Percentiles rank a stretch among this genome's conserved stretches.
Evolutionary conservation across 371 early-diverging fungal genomes (phyloP).

Genomic region (Mortierella sp.): DNA sequence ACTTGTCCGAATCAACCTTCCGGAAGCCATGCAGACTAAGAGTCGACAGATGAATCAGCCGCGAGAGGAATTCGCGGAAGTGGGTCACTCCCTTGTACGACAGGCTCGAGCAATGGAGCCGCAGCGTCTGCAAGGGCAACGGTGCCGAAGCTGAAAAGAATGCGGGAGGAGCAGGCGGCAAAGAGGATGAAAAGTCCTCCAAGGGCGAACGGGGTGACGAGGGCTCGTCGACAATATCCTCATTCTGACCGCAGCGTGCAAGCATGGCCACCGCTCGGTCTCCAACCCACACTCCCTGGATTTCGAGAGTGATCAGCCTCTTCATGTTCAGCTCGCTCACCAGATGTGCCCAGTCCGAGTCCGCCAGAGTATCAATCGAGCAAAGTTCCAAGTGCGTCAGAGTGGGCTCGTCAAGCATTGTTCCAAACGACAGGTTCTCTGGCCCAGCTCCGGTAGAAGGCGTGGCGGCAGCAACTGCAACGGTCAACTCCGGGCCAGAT

Average conservation of each 20-base stretch:
- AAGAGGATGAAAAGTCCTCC: slow-evolving; percentile 20
- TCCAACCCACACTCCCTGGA: slow-evolving; percentile 47
- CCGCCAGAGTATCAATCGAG: slow-evolving; percentile 42
- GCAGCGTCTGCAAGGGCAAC: slow-evolving; percentile 31
- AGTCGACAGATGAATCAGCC: slow-evolving; percentile 31
- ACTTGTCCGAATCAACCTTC: slow-evolving; percentile 27
- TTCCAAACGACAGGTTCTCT: slow-evolving; percentile 23
- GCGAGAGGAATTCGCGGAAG: slow-evolving; percentile 31
- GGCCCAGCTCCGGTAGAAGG: background rate
- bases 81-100: slow-evolving; percentile 19
- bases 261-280: slow-evolving; percentile 36
- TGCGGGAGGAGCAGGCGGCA: slow-evolving; percentile 15
- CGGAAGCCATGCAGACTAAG: slow-evolving; percentile 48
- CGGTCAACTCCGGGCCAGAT: background rate
- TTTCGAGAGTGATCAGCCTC: slow-evolving; percentile 31
- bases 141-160: slow-evolving; percentile 24
- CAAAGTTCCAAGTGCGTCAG: slow-evolving; percentile 42
- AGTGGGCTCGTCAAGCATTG: slow-evolving; percentile 27
- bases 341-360: slow-evolving; percentile 42
- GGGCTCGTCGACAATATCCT: background rate
- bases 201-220: slow-evolving; percentile 26
- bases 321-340: slow-evolving; percentile 23
- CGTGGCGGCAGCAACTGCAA: slow-evolving; percentile 3
- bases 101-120: slow-evolving; percentile 31
- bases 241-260: background rate